Evolutionary conservation across 805 yeast species (phyloP), one percentile per base, ranked within the genome.

Genomic region (Candida bentonensis): DNA sequence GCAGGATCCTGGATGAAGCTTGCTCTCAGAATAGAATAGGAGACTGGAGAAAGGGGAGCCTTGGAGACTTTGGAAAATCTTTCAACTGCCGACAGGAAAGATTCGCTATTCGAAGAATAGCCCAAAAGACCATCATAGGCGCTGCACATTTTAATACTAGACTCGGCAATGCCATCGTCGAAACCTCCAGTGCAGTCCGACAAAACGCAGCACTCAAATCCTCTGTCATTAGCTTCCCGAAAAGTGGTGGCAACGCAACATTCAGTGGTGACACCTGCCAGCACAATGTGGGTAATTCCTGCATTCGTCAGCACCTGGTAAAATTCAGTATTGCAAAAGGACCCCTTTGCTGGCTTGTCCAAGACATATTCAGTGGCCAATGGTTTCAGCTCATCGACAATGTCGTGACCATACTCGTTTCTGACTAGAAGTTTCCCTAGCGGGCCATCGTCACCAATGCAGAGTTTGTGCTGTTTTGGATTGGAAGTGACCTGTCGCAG

Each of bases 331-430:
- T 60, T 59, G 46, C 56, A 59, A 43, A 60, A 60, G 1, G 58
- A 54, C 11, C 63, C 63, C 44, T 60, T 59, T 15, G 62, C 64
- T 3, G 64, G 62, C 42, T 60, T 60, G 46, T 60, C 64, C 23
- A 60, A 51, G 7, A 59, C 53, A 17, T 56, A 42, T 44, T 60
- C 64, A 15, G 50, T 46, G 27, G 43, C 27, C 21, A 53, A 40
- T 9, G 64, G 64, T 28, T 47, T 56, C 23, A 60, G 46, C 23
- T 55, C 61, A 42, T 60, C 62, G 23, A 60, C 53, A 3, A 60
- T 57, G 41, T 58, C 64, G 40, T 60, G 64, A 1, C 64, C 63
- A 42, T 58, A 58, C 39, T 58, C 60, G 4, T 62, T 62, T 17
- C 57, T 49, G 21, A 60, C 60, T 17, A 60, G 48, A 7, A 60